Evolutionary conservation across 768 basidiomycete genomes (phyloP).

Genomic region (Tubosaeta sp.): DNA sequence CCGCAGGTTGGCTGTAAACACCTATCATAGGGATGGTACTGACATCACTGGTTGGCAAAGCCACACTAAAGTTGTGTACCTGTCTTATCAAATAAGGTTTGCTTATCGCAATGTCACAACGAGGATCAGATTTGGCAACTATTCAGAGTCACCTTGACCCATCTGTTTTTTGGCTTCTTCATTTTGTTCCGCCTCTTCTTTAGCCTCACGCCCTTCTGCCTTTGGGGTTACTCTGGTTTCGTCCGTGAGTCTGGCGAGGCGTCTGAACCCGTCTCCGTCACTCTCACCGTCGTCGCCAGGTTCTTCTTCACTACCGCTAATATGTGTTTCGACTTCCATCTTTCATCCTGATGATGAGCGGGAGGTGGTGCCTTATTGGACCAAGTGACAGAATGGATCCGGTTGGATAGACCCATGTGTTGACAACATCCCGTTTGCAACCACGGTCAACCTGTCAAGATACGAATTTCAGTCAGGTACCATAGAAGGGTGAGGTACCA

Average conservation of each 20-base stretch:
- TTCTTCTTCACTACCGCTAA: constrained; percentile 3
- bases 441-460: constrained; percentile 61
- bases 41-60: not conserved
- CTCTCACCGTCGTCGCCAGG: constrained; percentile 17
- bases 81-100: not conserved
- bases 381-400: constrained; percentile 58
- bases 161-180: constrained; percentile 31
- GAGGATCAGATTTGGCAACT: not conserved
- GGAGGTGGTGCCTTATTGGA: constrained; percentile 8
- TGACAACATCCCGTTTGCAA: constrained; percentile 89
- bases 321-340: constrained; percentile 13
- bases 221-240: constrained; percentile 23
- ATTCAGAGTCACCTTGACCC: constrained; percentile 2
- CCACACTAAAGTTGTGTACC: not conserved
- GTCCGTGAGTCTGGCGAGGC: constrained; percentile 29
- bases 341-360: constrained; percentile 6
- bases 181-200: constrained; percentile 26
- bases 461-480: constrained; percentile 2
- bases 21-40: not conserved
- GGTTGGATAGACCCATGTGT: constrained; percentile 77
- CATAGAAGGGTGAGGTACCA: constrained; percentile 41
- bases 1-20: not conserved
- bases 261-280: constrained; percentile 31
- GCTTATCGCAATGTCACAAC: not conserved
- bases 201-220: constrained; percentile 17